Base-by-base conservation (phyloP, 768 basidiomycete genomes). In the Auriculariales sp. region DNA sequence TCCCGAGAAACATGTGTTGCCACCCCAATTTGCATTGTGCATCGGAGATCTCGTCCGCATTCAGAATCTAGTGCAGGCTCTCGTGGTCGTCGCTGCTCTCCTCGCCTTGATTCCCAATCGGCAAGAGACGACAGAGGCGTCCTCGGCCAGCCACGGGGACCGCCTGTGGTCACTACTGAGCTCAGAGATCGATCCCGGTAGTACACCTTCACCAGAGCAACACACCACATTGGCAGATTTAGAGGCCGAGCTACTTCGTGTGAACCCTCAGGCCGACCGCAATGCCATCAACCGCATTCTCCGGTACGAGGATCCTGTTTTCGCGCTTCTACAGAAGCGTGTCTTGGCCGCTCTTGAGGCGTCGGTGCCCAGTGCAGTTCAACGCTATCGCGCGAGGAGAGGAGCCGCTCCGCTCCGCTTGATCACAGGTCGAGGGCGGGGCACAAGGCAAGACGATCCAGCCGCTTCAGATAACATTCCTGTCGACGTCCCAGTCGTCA, bases 1-100 rank as follows among this genome's bases (percentile, higher is more conserved):
- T 28, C 36, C 51, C 19, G 17, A 24, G 35, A 50, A 54, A 5
- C 80, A 83, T 52, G 51, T 54, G 19, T 67, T 86, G 14, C 83
- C 84, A 1, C 80, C 82, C 0, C 74, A 77, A 29, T 74, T 85
- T 53, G 75, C 84, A 56, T 77, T 85, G 58, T 68, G 69, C 1
- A 57, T 67, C 3, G 77, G 77, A 2, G 60, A 68, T 4, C 66
- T 85, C 0, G 58, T 81, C 35, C 72, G 71, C 57, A 56, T 77
- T 11, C 83, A 87, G 61, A 83, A 87, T 54, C 73, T 75, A 55
- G 61, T 85, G 4, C 83, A 87, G 58, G 83, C 82, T 3, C 68
- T 84, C 10, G 69, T 81, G 14, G 78, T 85, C 28, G 67, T 75
- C 22, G 80, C 81, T 3, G 68, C 77, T 5, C 64, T 87, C 32